Evolutionary conservation across 2,329 filamentous ascomycete genomes (phyloP).

Genomic region (Trichoderma atroviride): DNA sequence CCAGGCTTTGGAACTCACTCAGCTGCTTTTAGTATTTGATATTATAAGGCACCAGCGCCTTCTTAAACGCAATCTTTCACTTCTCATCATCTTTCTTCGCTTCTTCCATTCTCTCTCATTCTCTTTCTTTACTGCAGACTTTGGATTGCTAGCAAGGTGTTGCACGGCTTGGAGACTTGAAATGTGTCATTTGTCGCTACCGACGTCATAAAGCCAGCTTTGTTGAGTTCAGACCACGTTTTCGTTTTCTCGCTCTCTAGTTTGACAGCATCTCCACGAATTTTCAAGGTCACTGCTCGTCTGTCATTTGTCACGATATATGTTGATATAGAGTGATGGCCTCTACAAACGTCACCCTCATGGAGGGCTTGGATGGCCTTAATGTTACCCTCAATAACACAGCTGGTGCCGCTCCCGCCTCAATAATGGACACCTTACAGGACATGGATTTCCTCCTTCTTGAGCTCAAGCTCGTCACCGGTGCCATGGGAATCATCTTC

Average conservation of each 20-base stretch:
- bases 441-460: conserved; percentile 49
- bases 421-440: conserved; percentile 38
- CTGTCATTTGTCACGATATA: background rate
- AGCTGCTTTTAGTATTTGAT: background rate
- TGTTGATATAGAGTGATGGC: conserved; percentile 9
- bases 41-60: background rate
- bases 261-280: background rate
- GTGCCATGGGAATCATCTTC: conserved; percentile 81
- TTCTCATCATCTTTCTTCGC: background rate
- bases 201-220: conserved; percentile 8
- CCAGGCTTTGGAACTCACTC: background rate
- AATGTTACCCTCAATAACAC: conserved; percentile 37
- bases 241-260: background rate
- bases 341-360: conserved; percentile 34
- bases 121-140: background rate
- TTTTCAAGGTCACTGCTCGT: background rate
- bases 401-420: conserved; percentile 27
- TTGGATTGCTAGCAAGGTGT: background rate
- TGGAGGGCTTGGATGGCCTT: conserved; percentile 35
- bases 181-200: background rate
- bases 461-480: conserved; percentile 56
- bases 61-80: background rate
- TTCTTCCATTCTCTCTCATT: background rate
- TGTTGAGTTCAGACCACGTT: conserved; percentile 27
- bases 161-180: background rate